Percentiles rank a stretch among this genome's conserved stretches.
phyloP scores from a whole-genome alignment of 495 filamentous ascomycete genomes.

The Tetracladium setigerum region DNA sequence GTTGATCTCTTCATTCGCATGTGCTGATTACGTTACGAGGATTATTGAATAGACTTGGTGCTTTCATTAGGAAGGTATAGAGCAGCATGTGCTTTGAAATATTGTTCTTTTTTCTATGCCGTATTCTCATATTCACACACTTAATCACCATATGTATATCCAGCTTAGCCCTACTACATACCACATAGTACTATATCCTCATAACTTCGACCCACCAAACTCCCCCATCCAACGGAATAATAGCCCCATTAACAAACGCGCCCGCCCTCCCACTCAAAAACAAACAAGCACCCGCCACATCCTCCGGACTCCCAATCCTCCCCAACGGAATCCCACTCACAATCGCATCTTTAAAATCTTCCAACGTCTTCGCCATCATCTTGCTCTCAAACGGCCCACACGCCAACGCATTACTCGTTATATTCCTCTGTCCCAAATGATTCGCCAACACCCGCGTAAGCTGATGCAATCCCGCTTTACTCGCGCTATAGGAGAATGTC shows the following conservation, averaged over 20 bases:
- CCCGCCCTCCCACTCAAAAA: constrained; percentile 67
- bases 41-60: no score
- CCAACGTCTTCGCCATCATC: constrained; percentile 73
- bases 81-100: background rate
- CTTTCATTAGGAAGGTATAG: background rate
- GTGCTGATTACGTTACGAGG: background rate
- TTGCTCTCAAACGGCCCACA: constrained; percentile 77
- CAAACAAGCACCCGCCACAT: constrained; percentile 70
- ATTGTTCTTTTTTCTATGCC: background rate
- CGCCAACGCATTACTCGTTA: constrained; percentile 69
- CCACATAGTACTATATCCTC: background rate
- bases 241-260: constrained; percentile 68
- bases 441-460: constrained; percentile 63
- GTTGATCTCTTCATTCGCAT: background rate
- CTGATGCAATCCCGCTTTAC: constrained; percentile 70
- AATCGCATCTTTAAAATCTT: constrained; percentile 53
- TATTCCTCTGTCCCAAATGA: constrained; percentile 59
- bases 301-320: constrained; percentile 61
- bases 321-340: constrained; percentile 57
- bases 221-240: constrained; percentile 70
- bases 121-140: background rate
- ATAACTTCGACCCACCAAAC: constrained; percentile 47
- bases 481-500: constrained; percentile 69
- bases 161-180: background rate
- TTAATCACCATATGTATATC: background rate